Base-by-base conservation (phyloP, 768 basidiomycete genomes). In the Calocera viscosa region DNA sequence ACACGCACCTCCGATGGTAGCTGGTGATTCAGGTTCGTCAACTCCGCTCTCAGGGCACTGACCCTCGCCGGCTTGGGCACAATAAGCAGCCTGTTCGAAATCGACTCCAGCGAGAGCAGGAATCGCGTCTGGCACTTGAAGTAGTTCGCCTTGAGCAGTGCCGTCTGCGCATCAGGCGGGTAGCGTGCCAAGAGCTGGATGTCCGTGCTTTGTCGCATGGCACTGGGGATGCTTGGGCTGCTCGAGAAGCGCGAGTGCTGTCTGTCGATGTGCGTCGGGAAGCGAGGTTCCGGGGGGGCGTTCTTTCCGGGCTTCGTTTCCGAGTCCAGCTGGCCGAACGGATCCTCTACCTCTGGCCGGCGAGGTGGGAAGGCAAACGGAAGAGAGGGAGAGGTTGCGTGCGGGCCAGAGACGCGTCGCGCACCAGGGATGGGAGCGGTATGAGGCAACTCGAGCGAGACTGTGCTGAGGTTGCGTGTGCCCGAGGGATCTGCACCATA, bases 1-100 rank as follows among this genome's bases (percentile, higher is more conserved):
- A 73, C 72, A 73, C 75, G 74, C 76, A 91, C 94, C 82, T 98
- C 96, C 1, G 96, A 91, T 16, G 96, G 96, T 33, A 99, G 83
- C 74, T 89, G 91, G 74, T 99, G 95, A 73, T 99, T 99, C 65
- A 99, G 78, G 19, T 88, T 87, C 2, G 96, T 99, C 71, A 99
- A 77, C 75, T 98, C 96, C 34, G 96, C 96, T 73, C 96, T 81
- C 49, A 99, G 79, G n/a, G 96, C 94, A 75, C 93, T 95, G 43
- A 98, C 88, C 40, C 95, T 86, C 14, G 96, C 96, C 49, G 90
- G 93, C 73, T 89, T 89, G 16, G 96, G 96, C 0, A 99, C 86
- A 30, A 96, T 87, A 63, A 99, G 78, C 39, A 99, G 82, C 64
- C 91, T 83, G 73, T 95, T 95, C 70, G 88, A 92, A 71, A 99